Percentiles rank a stretch among this genome's conserved stretches.
Evolutionary conservation across 805 yeast species (phyloP).

Genomic region (Kregervanrija delftensis): DNA sequence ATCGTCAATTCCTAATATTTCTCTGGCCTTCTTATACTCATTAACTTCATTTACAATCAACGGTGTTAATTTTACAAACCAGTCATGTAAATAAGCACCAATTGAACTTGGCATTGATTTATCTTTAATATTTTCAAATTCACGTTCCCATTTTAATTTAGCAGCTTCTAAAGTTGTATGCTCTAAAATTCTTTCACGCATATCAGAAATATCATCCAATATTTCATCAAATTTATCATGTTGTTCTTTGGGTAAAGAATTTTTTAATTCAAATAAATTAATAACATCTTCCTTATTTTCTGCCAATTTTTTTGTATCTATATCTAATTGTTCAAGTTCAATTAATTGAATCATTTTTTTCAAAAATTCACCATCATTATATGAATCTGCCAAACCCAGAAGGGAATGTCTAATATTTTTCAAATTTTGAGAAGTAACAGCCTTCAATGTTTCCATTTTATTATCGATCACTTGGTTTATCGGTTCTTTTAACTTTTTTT

Average conservation of each 20-base stretch:
- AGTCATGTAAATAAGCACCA: slow-evolving; percentile 72
- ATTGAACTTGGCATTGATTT: slow-evolving; percentile 48
- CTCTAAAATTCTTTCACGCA: slow-evolving; percentile 74
- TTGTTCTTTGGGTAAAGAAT: slow-evolving; percentile 40
- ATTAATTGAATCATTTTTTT: slow-evolving; percentile 14
- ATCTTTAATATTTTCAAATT: slow-evolving; percentile 44
- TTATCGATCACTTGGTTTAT: slow-evolving; percentile 36
- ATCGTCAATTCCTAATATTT: slow-evolving; percentile 14
- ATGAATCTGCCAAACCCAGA: slow-evolving; percentile 35
- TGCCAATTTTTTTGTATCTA: slow-evolving; percentile 12
- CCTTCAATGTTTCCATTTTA: slow-evolving; percentile 42
- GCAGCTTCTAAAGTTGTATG: slow-evolving; percentile 79
- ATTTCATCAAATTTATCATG: slow-evolving; percentile 54
- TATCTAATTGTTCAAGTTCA: slow-evolving; percentile 16
- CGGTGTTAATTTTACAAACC: slow-evolving; percentile 75
- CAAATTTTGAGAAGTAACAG: slow-evolving; percentile 75
- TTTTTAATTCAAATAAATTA: slow-evolving; percentile 65
- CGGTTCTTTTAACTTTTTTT: slow-evolving; percentile 6
- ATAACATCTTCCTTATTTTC: slow-evolving; percentile 18
- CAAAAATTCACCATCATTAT: slow-evolving; percentile 20
- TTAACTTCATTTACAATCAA: slow-evolving; percentile 59
- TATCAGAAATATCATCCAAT: slow-evolving; percentile 63
- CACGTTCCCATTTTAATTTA: slow-evolving; percentile 80
- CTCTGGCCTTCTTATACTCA: slow-evolving; percentile 41
- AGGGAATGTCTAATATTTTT: slow-evolving; percentile 73